These are phyloP conservation scores for Fomitopsis pinicola DNA, from an alignment of 1,284 basidiomycete genomes.

Conservation along the genomic window DNA sequence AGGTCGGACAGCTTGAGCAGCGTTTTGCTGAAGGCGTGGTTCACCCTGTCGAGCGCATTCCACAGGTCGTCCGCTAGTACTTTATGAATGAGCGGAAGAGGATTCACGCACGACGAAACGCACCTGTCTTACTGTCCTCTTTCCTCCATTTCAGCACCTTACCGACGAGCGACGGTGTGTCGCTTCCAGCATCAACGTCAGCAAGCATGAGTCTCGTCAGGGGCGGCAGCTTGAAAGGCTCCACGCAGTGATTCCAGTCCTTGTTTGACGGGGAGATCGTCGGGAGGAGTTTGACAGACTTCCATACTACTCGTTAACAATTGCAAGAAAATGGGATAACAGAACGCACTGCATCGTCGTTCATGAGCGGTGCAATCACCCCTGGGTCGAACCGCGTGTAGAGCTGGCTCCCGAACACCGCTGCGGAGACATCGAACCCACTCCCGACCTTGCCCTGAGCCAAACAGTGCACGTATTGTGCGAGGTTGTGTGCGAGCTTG, in stretches of 20 bases:
- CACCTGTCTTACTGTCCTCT: conserved; percentile 55
- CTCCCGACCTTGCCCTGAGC: conserved; percentile 98
- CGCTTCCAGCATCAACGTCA: conserved; percentile 90
- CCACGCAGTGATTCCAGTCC: conserved; percentile 64
- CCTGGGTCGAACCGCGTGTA: conserved; percentile 87
- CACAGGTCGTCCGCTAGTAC: conserved; percentile 63
- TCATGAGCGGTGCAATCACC: conserved; percentile 70
- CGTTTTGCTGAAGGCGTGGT: conserved; percentile 51
- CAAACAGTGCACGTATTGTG: conserved; percentile 93
- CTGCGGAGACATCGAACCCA: conserved; percentile 95
- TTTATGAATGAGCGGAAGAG: conserved; percentile 5
- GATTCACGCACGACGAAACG: conserved; percentile 12
- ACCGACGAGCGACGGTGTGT: conserved; percentile 88
- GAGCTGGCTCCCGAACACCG: conserved; percentile 92
- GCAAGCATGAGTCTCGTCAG: conserved; percentile 81
- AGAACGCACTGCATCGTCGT: conserved; percentile 31
- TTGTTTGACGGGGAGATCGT: conserved; percentile 56
- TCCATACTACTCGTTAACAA: conserved; percentile 2
- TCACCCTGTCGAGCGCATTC: conserved; percentile 62
- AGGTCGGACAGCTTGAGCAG: conserved; percentile 48
- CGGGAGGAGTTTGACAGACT: conserved; percentile 30
- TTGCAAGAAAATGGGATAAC: background rate
- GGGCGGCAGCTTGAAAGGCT: conserved; percentile 77
- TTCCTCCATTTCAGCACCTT: conserved; percentile 87
- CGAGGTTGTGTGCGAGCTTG: conserved; percentile 83